Conservation (phyloP, 129 eudicot genomes). For the Flaveria linearis region DNA sequence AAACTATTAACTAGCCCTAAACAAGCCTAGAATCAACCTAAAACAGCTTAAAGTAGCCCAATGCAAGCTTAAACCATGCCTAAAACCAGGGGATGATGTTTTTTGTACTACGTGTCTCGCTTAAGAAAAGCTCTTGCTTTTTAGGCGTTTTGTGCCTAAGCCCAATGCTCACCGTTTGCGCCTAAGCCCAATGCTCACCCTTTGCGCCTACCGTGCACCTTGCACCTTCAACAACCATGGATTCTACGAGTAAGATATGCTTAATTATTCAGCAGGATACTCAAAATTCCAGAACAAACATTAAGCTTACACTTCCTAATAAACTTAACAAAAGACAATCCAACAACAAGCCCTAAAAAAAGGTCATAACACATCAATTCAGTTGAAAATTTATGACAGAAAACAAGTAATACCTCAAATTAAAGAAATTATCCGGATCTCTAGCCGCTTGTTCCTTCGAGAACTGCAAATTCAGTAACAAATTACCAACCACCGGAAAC, state of each 20-base stretch:
- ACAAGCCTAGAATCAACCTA: no score
- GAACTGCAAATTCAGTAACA: conserved; percentile 41
- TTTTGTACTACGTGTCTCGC: no score
- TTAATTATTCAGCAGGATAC: not conserved
- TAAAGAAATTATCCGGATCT: conserved; percentile 83
- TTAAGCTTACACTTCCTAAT: not conserved
- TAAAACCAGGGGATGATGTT: no score
- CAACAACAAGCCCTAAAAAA: conserved; percentile 16
- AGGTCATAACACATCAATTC: not conserved
- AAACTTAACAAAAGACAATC: not conserved
- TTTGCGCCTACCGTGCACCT: no score
- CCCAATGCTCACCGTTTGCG: no score
- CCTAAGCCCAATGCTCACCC: no score
- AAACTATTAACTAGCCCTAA: no score
- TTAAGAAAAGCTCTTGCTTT: no score
- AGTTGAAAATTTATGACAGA: not conserved
- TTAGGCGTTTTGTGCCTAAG: no score
- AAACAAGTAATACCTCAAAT: conserved; percentile 56
- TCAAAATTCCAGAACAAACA: not conserved
- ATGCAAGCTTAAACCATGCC: no score
- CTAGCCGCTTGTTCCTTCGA: conserved; percentile 74
- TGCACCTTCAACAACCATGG: no score
- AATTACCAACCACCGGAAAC: not conserved
- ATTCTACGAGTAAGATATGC: not conserved
- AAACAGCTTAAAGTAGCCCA: no score